Percentiles rank a stretch among this genome's conserved stretches.
Conservation (phyloP, 1,284 basidiomycete species). For the Puccinia triticina region DNA sequence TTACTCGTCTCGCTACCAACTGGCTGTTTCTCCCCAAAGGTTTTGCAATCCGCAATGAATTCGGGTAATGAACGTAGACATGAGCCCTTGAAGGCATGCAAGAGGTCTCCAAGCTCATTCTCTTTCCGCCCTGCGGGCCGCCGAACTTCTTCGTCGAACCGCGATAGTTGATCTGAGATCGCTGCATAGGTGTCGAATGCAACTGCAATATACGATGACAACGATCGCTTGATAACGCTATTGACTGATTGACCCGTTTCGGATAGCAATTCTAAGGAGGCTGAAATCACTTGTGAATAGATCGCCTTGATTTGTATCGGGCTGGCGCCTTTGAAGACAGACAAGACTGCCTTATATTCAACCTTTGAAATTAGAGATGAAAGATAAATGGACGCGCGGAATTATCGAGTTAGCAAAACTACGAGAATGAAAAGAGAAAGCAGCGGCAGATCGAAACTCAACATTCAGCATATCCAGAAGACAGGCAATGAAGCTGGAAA, state of each 20-base stretch:
- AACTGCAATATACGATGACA: slow-evolving; percentile 55
- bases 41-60: slow-evolving; percentile 57
- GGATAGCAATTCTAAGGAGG: slow-evolving; percentile 54
- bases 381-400: slow-evolving; percentile 33
- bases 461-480: slow-evolving; percentile 44
- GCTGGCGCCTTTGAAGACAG: slow-evolving; percentile 36
- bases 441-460: slow-evolving; percentile 9
- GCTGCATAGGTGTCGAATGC: slow-evolving; percentile 56
- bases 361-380: neutral
- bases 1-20: slow-evolving; percentile 53
- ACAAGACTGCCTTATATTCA: slow-evolving; percentile 12
- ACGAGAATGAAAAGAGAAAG: neutral
- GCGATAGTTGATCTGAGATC: slow-evolving; percentile 51
- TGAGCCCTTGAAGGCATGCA: slow-evolving; percentile 57
- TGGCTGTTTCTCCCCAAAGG: slow-evolving; percentile 55
- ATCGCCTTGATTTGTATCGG: slow-evolving; percentile 45
- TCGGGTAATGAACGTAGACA: slow-evolving; percentile 58
- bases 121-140: slow-evolving; percentile 56
- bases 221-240: slow-evolving; percentile 56
- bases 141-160: slow-evolving; percentile 57
- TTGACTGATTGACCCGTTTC: slow-evolving; percentile 56
- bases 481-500: slow-evolving; percentile 42
- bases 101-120: slow-evolving; percentile 58
- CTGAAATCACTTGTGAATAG: slow-evolving; percentile 54
- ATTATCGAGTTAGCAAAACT: neutral